Evolutionary conservation across 2,329 filamentous ascomycete species (phyloP).

Genomic region (Lachnellula suecica): DNA sequence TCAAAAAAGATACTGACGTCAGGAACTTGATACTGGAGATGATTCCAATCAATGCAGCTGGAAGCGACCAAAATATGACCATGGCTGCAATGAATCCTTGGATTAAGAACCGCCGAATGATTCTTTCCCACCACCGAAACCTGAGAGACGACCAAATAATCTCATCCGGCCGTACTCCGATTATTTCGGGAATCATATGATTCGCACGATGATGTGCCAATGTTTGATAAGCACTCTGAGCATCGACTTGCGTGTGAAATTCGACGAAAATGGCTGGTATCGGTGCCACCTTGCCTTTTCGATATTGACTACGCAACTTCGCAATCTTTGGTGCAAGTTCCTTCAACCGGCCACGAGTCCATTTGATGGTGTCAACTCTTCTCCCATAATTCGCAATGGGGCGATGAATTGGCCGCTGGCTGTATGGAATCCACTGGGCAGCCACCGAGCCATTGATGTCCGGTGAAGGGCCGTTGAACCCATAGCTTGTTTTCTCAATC

Average conservation of each 20-base stretch:
- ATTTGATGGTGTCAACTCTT: conserved; percentile 38
- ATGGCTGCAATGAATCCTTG: conserved; percentile 53
- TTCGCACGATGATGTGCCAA: conserved; percentile 62
- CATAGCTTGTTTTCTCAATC: conserved; percentile 17
- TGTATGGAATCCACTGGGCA: conserved; percentile 34
- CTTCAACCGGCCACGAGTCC: conserved; percentile 34
- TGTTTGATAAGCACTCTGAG: conserved; percentile 63
- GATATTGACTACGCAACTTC: conserved; percentile 32
- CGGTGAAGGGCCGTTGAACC: conserved; percentile 19
- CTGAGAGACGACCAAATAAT: conserved; percentile 67
- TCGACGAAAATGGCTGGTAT: conserved; percentile 66
- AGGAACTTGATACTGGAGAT: conserved; percentile 63
- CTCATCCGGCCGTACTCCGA: conserved; percentile 59
- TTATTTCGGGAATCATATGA: conserved; percentile 64
- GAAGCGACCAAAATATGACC: conserved; percentile 69
- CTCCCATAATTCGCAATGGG: conserved; percentile 36
- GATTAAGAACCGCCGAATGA: conserved; percentile 52
- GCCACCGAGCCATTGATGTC: conserved; percentile 36
- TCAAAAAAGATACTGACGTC: conserved; percentile 51
- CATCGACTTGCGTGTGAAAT: conserved; percentile 59
- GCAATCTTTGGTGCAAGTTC: conserved; percentile 31
- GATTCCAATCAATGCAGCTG: conserved; percentile 62
- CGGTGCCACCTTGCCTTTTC: conserved; percentile 49
- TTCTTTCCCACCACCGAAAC: conserved; percentile 61
- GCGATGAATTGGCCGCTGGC: conserved; percentile 32